These are phyloP conservation scores for Apostasia shenzhenica DNA, from an alignment of 106 monocot species.

Conservation along the genomic window DNA sequence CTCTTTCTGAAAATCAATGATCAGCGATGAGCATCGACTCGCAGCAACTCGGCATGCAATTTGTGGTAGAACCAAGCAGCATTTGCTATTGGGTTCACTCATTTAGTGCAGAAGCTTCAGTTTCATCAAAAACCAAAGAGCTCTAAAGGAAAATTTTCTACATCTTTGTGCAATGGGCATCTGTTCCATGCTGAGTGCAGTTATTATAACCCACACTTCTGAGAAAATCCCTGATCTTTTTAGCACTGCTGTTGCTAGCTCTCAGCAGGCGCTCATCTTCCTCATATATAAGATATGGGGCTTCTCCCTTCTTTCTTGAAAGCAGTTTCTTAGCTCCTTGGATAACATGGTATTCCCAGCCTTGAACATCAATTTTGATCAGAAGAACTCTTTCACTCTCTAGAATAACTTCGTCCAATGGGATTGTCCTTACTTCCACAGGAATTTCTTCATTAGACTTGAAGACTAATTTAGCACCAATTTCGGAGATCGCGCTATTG, in stretches of 20 bases:
- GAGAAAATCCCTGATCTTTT: slow-evolving; percentile 71
- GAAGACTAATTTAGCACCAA: slow-evolving; percentile 84
- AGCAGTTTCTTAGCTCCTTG: slow-evolving; percentile 62
- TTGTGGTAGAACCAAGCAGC: no score
- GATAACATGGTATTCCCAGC: slow-evolving; percentile 92
- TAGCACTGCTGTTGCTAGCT: slow-evolving; percentile 74
- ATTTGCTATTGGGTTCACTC: no score
- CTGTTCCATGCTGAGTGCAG: slow-evolving; percentile 58
- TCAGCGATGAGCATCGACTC: no score
- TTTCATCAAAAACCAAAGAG: no score
- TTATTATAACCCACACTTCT: slow-evolving; percentile 51
- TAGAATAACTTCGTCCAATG: slow-evolving; percentile 75
- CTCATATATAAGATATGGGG: slow-evolving; percentile 92
- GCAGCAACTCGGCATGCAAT: no score
- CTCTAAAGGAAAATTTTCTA: slow-evolving; percentile 1
- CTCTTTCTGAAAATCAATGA: no score
- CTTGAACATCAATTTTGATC: slow-evolving; percentile 93
- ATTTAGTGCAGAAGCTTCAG: no score
- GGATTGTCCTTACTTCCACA: slow-evolving; percentile 58
- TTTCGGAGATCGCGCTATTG: slow-evolving; percentile 92
- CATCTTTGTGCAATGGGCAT: slow-evolving; percentile 76
- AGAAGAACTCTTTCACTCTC: slow-evolving; percentile 40
- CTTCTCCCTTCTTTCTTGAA: slow-evolving; percentile 59
- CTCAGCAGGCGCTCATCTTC: slow-evolving; percentile 79
- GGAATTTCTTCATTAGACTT: slow-evolving; percentile 81